Evolutionary conservation across 1,139 yeast genomes (phyloP), one percentile per base, ranked within the genome.

Genomic region (Eremothecium coryli): DNA sequence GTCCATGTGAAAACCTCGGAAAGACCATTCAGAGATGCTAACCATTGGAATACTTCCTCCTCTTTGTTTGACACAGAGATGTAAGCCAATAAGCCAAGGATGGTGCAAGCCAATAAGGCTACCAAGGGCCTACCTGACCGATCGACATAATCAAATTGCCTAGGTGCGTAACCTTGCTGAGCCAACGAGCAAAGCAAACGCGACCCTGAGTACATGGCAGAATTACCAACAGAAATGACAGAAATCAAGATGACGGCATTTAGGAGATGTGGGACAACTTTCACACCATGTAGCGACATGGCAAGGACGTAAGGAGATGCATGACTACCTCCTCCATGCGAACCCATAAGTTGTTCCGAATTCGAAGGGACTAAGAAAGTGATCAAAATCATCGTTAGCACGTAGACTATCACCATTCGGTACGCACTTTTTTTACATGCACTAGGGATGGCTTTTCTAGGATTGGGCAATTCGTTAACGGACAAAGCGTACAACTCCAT

Each of bases 1-100:
- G 90, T 84, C 54, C 86, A 69, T 35, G 93, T 93, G 42, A 81
- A 78, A 48, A 80, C 64, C 60, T 82, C 93, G 34, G 82, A 73
- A 44, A 85, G 72, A 49, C 94, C 95, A 11, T 94, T 80, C 32
- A 86, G 64, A 17, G 95, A 82, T 54, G 82, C 55, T 84, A 90
- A 34, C 86, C 85, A 55, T 73, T 78, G 18, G 86, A 76, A 62
- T 10, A 84, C 82, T 21, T 65, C 69, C 41, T 70, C 75, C 56
- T 81, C 73, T 38, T 76, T 65, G 15, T 68, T 58, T 31, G 79
- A 70, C 23, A 93, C 84, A 4, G 68, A 64, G 36, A 73, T 69
- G 42, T 82, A 85, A 10, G 94, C 90, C 28, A 93, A 84, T 17
- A 79, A 70, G 36, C 86, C 84, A 48, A 85, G 80, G 14, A 79